phyloP scores from a whole-genome alignment of 2,329 filamentous ascomycete genomes.

The Colletotrichum godetiae region DNA sequence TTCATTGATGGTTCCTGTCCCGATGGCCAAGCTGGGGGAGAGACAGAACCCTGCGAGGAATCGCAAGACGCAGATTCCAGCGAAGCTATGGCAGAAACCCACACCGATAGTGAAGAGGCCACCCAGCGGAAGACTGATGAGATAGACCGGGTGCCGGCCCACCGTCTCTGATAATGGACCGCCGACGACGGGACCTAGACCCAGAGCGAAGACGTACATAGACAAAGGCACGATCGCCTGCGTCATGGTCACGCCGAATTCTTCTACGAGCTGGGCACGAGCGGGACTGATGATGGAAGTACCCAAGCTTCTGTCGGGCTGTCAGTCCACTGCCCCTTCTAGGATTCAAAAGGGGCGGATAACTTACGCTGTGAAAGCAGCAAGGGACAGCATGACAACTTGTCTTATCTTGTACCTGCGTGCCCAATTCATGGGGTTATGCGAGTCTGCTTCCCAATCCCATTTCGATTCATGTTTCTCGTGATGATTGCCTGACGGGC shows the following conservation, averaged over 20 bases:
- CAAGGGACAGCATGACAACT: conserved; percentile 49
- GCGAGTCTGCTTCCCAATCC: conserved; percentile 51
- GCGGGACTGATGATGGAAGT: conserved; percentile 66
- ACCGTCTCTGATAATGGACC: conserved; percentile 69
- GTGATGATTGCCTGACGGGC: background rate
- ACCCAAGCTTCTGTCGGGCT: conserved; percentile 59
- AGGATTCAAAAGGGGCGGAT: conserved; percentile 1
- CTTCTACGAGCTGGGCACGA: conserved; percentile 55
- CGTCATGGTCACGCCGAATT: conserved; percentile 66
- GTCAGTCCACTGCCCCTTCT: background rate
- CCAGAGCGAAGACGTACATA: conserved; percentile 70
- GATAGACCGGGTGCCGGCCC: conserved; percentile 66
- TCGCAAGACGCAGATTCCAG: conserved; percentile 62
- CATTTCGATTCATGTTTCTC: background rate
- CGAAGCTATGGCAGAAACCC: conserved; percentile 62
- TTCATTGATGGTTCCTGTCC: conserved; percentile 62
- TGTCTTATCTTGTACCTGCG: conserved; percentile 51
- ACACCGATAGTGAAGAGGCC: conserved; percentile 67
- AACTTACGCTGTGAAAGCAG: conserved; percentile 55
- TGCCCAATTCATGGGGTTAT: conserved; percentile 66
- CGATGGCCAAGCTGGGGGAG: conserved; percentile 60
- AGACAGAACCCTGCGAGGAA: conserved; percentile 67
- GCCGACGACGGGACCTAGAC: conserved; percentile 68
- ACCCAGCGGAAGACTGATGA: conserved; percentile 56
- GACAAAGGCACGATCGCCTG: conserved; percentile 69